These are phyloP conservation scores for Penicillium robsamsonii DNA, from an alignment of 495 filamentous ascomycete species.

Conservation along the genomic window DNA sequence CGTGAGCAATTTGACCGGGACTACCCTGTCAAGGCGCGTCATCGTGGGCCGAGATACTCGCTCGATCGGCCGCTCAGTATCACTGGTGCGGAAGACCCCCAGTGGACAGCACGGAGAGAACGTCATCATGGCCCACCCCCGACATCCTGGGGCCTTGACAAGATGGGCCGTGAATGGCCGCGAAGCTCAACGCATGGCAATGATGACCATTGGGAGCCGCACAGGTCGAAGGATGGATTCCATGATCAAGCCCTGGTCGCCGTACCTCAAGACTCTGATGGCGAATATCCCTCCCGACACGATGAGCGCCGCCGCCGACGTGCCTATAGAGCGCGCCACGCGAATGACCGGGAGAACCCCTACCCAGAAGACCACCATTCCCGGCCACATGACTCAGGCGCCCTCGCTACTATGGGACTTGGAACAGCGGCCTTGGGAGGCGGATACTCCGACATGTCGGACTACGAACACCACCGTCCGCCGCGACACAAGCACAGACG, in stretches of 20 bases:
- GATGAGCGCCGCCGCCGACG: slow-evolving; percentile 26
- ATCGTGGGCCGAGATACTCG: slow-evolving; percentile 48
- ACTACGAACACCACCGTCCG: slow-evolving; percentile 28
- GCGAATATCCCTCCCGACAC: slow-evolving; percentile 34
- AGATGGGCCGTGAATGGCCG: slow-evolving; percentile 42
- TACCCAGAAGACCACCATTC: slow-evolving; percentile 30
- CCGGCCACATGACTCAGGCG: slow-evolving; percentile 18
- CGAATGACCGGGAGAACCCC: slow-evolving; percentile 21
- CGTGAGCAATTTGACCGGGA: slow-evolving; percentile 68
- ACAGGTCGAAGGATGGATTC: slow-evolving; percentile 28
- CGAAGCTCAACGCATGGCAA: slow-evolving; percentile 31
- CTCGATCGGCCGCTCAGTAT: slow-evolving; percentile 63
- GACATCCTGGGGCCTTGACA: slow-evolving; percentile 62
- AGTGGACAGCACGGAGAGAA: slow-evolving; percentile 43
- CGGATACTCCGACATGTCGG: slow-evolving; percentile 39
- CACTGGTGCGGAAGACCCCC: slow-evolving; percentile 58
- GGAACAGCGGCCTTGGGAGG: slow-evolving; percentile 43
- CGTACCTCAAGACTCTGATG: slow-evolving; percentile 41
- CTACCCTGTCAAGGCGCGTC: slow-evolving; percentile 47
- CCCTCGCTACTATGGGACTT: slow-evolving; percentile 30
- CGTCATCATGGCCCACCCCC: slow-evolving; percentile 56
- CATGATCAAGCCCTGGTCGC: slow-evolving; percentile 37
- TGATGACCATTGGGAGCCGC: slow-evolving; percentile 32
- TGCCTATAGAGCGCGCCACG: slow-evolving; percentile 29
- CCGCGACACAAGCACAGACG: slow-evolving; percentile 15